Evolutionary conservation across 768 basidiomycete genomes (phyloP).

Genomic region (Sarcodon aspratus): DNA sequence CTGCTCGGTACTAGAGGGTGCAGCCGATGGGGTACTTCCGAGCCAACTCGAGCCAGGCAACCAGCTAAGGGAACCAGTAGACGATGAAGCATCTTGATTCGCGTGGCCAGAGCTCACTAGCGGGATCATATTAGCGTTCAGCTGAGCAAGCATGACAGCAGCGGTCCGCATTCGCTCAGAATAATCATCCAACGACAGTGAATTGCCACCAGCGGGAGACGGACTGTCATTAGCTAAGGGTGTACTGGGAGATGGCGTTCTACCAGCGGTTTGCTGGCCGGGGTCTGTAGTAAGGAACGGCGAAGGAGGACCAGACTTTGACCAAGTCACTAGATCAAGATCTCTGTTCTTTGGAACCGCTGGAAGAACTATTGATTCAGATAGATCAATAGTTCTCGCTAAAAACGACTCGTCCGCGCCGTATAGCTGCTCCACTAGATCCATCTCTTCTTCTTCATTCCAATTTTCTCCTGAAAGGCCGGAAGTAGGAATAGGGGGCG

Average conservation of each 20-base stretch:
- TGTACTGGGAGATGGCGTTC: slow-evolving; percentile 5
- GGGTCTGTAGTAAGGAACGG: slow-evolving; percentile 21
- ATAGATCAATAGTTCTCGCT: slow-evolving; percentile 61
- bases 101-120: slow-evolving; percentile 28
- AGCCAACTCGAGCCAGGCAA: slow-evolving; percentile 18
- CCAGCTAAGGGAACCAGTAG: slow-evolving; percentile 14
- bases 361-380: slow-evolving; percentile 77
- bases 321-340: slow-evolving; percentile 81
- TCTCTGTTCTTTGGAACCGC: slow-evolving; percentile 81
- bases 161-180: slow-evolving; percentile 98
- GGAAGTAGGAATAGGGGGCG: slow-evolving; percentile 5
- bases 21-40: slow-evolving; percentile 9
- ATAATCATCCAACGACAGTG: slow-evolving; percentile 88
- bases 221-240: slow-evolving; percentile 4
- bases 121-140: slow-evolving; percentile 69
- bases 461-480: slow-evolving; percentile 5
- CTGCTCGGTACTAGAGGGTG: slow-evolving; percentile 2
- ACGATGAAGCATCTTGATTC: slow-evolving; percentile 9
- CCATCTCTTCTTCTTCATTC: slow-evolving; percentile 76
- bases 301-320: slow-evolving; percentile 40
- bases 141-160: slow-evolving; percentile 95
- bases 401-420: slow-evolving; percentile 67
- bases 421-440: slow-evolving; percentile 93
- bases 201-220: slow-evolving; percentile 5
- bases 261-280: background rate